These are phyloP conservation scores for Endoconidiophora laricicola DNA, from an alignment of 2,329 filamentous ascomycete genomes.

Conservation along the genomic window DNA sequence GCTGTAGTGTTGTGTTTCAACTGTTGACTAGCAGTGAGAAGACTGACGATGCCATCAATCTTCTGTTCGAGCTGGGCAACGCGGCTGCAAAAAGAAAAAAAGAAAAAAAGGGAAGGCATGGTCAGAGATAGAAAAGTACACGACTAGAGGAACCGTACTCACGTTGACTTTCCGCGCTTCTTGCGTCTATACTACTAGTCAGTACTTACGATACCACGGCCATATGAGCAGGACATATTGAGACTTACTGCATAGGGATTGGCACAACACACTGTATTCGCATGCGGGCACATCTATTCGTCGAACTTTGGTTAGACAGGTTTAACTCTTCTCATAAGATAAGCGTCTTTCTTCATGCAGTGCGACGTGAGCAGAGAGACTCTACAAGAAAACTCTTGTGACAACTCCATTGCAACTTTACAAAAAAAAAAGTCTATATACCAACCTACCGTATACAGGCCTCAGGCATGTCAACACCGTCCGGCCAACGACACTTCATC, in stretches of 20 bases:
- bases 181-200: conserved; percentile 14
- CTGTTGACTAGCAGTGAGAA: conserved; percentile 5
- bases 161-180: conserved; percentile 24
- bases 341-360: no score
- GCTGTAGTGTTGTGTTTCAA: background rate
- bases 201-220: background rate
- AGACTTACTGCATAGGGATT: conserved; percentile 17
- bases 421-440: background rate
- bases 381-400: no score
- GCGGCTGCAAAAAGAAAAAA: conserved; percentile 16
- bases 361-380: no score
- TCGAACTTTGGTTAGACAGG: no score
- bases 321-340: no score
- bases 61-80: conserved; percentile 24
- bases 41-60: conserved; percentile 23
- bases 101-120: background rate
- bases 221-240: background rate
- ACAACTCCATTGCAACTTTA: background rate
- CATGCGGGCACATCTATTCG: conserved; percentile 21
- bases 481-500: conserved; percentile 23
- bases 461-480: background rate
- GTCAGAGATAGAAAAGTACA: background rate
- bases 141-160: background rate
- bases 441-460: conserved; percentile 17
- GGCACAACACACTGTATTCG: conserved; percentile 21